These are phyloP conservation scores for Wickerhamomyces sp. DNA, from an alignment of 1,139 yeast genomes.

Conservation along the genomic window DNA sequence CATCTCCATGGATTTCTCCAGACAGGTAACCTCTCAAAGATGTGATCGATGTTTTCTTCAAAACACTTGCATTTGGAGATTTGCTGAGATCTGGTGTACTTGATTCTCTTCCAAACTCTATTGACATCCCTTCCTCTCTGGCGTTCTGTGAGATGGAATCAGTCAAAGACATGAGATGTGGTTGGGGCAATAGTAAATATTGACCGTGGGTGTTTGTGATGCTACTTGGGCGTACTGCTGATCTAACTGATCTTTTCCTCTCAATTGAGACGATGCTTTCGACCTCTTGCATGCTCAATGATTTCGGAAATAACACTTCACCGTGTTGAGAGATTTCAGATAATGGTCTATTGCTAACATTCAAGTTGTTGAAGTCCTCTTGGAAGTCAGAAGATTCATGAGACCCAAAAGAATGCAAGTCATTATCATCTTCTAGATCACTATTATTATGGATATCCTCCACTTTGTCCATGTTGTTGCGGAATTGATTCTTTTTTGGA, in stretches of 20 bases:
- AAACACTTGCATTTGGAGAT: constrained; percentile 46
- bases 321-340: constrained; percentile 37
- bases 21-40: constrained; percentile 9
- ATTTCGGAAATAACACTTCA: constrained; percentile 68
- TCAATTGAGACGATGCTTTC: constrained; percentile 71
- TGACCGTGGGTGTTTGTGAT: not conserved
- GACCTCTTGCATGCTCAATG: constrained; percentile 60
- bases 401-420: not conserved
- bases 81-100: constrained; percentile 31
- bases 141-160: constrained; percentile 33
- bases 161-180: constrained; percentile 26
- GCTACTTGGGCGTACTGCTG: constrained; percentile 24
- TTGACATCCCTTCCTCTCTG: constrained; percentile 35
- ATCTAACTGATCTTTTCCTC: constrained; percentile 57
- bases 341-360: constrained; percentile 1
- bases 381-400: constrained; percentile 15
- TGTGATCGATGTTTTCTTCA: constrained; percentile 32
- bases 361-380: constrained; percentile 23
- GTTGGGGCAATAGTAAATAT: not conserved
- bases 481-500: not conserved
- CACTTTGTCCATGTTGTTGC: not conserved
- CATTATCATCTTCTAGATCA: not conserved
- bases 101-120: constrained; percentile 27
- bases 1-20: constrained; percentile 15
- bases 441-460: not conserved